Base-by-base conservation (phyloP, 2,329 filamentous ascomycete species). In the Hysterium pulicare region DNA sequence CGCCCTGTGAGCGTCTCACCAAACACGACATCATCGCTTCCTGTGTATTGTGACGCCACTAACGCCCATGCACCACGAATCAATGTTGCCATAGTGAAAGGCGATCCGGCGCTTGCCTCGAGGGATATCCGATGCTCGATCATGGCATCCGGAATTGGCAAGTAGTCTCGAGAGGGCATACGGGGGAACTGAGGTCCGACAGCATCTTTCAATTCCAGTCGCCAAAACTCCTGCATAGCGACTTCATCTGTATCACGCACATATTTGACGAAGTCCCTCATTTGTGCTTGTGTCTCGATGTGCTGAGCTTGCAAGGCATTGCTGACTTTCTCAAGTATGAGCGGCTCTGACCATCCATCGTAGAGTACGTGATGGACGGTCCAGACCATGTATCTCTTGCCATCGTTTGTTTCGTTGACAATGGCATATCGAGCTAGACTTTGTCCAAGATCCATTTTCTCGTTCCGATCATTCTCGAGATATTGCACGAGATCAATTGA, bases 51-150 rank as follows among this genome's bases (percentile, higher is more conserved):
- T 2, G 77, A 73, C 0, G 82, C 64, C 0, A 82, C 68, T 16
- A 84, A 64, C 0, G 72, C 77, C 80, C 80, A 84, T 0, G 79
- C 78, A n/a, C 80, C 70, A 19, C 77, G 73, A 3, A 83, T 66
- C 3, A 82, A 65, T 0, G 76, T 72, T 0, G 75, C 70, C 0
- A 74, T 59, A 0, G 72, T 72, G 2, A 78, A 65, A 32, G 71
- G 74, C 2, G 55, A 61, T 38, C 61, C 50, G 1, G 55, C 51
- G 15, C 59, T 52, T 10, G 56, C 58, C 1, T 59, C 55, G 2
- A 63, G 62, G 6, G 46, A 66, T 33, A 67, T 66, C 34, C 79
- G 79, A 7, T 70, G 64, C 8, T 73, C 67, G 2, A 79, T 62
- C 2, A 80, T 59, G 1, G 75, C 77, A 53, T 80, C 73, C 5